Evolutionary conservation across 139 green algal species (phyloP).

Genomic region (Yamagishiella unicocca): DNA sequence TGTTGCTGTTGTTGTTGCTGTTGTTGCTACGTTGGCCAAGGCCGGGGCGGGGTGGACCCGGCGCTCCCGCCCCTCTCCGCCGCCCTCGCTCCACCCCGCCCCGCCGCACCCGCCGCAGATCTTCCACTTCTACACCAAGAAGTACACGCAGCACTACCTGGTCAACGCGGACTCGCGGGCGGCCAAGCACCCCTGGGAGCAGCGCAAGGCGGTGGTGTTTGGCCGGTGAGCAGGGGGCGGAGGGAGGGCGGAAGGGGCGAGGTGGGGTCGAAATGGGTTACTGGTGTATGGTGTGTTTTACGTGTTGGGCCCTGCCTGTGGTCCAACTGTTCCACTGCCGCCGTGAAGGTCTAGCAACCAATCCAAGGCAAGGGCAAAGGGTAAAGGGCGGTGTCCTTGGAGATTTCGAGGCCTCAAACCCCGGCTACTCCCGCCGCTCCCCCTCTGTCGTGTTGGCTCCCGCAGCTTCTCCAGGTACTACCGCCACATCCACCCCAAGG

Average conservation of each 20-base stretch:
- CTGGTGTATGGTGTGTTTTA: too few species aligned
- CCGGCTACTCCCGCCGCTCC: neutral
- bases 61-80: neutral
- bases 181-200: conserved; percentile 44
- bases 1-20: too few species aligned
- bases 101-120: conserved; percentile 6
- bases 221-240: neutral
- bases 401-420: too few species aligned
- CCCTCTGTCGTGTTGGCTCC: neutral
- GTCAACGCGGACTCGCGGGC: neutral
- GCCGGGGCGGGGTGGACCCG: too few species aligned
- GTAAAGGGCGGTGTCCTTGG: too few species aligned
- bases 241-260: neutral
- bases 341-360: too few species aligned
- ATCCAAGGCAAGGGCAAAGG: too few species aligned
- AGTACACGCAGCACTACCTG: conserved; percentile 53
- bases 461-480: conserved; percentile 56
- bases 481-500: conserved; percentile 47
- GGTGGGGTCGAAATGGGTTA: too few species aligned
- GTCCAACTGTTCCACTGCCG: too few species aligned
- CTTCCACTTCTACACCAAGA: conserved; percentile 67
- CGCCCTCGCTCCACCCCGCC: neutral
- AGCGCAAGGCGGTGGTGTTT: conserved; percentile 15
- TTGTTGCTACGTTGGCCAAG: too few species aligned
- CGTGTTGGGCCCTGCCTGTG: too few species aligned